A percentile compares a stretch with the other conserved stretches of the same genome.
These are phyloP conservation scores for Acanthochlamys bracteata DNA, from an alignment of 106 monocot genomes.

Conservation along the genomic window DNA sequence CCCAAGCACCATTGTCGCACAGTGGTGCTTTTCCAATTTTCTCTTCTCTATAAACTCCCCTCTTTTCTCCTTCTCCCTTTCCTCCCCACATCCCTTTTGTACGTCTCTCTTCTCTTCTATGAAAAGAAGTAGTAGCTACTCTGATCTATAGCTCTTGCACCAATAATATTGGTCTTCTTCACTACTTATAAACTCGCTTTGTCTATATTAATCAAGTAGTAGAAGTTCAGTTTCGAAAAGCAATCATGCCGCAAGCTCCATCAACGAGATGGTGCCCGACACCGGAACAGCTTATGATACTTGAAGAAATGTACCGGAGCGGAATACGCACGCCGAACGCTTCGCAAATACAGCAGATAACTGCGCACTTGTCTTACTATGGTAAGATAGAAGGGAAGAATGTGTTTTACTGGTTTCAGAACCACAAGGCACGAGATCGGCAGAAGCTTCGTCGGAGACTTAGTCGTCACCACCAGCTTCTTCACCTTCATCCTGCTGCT, in stretches of 20 bases:
- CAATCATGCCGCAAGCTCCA: constrained; percentile 69
- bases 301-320: constrained; percentile 71
- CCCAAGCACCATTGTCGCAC: background rate
- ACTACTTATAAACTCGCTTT: too few species aligned
- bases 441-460: constrained; percentile 58
- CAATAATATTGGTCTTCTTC: too few species aligned
- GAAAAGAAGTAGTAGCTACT: too few species aligned
- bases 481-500: background rate
- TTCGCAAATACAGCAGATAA: constrained; percentile 68
- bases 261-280: constrained; percentile 79
- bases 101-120: constrained; percentile 4
- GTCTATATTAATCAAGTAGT: background rate
- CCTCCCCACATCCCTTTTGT: constrained; percentile 7
- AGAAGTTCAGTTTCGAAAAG: background rate
- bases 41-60: constrained; percentile 4
- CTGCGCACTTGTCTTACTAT: constrained; percentile 49
- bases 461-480: constrained; percentile 37
- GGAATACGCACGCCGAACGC: constrained; percentile 71
- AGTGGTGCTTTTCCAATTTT: background rate
- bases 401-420: constrained; percentile 91
- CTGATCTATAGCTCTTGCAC: too few species aligned
- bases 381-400: constrained; percentile 82
- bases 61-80: constrained; percentile 8
- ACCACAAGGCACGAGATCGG: constrained; percentile 76
- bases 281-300: constrained; percentile 72